Evolutionary conservation across 2,329 filamentous ascomycete species (phyloP), one percentile per base, ranked within the genome.

Genomic region (Pseudogymnoascus sp.): DNA sequence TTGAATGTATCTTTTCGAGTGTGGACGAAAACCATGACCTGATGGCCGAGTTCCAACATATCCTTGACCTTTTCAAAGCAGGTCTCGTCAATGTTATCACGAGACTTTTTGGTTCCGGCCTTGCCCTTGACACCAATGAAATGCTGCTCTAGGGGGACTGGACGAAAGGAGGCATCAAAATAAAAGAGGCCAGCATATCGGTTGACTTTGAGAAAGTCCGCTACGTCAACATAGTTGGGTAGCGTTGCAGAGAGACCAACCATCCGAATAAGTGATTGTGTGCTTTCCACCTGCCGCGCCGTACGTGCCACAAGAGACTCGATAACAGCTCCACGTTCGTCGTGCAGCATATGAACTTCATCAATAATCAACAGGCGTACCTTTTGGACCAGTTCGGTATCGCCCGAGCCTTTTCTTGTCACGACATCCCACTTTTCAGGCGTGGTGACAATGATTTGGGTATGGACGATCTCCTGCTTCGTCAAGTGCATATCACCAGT

Each of bases 351-450:
- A 73, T 99, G 95, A 1, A 99, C 95, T 77, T 99, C 95, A 75
- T 99, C 95, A 66, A 99, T 97, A 70, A 99, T 97, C 64, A 99
- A 83, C 1, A 99, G 81, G 9, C 93, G 87, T 23, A 99, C 95
- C 74, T 99, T 99, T 71, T 99, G 95, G 12, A 99, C 96, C 2
- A 99, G 83, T 73, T 97, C 95, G 0, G 95, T 97, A 72, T 99
- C 95, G 14, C 96, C 95, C 0, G 93, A 97, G 63, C 93, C 96
- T 76, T 97, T 99, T 65, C 95, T 84, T 2, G 95, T 99, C 4
- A 99, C 91, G 0, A 99, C 95, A 74, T 99, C 95, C 96, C 96
- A 99, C 76, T 99, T 99, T 77, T 99, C 95, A 37, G 95, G 95
- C 0, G 95, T 99, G 0, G 96, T 99, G 59, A 99, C 95, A 64